phyloP scores from a whole-genome alignment of 2,329 filamentous ascomycete genomes.

The Colletotrichum spaethianum region DNA sequence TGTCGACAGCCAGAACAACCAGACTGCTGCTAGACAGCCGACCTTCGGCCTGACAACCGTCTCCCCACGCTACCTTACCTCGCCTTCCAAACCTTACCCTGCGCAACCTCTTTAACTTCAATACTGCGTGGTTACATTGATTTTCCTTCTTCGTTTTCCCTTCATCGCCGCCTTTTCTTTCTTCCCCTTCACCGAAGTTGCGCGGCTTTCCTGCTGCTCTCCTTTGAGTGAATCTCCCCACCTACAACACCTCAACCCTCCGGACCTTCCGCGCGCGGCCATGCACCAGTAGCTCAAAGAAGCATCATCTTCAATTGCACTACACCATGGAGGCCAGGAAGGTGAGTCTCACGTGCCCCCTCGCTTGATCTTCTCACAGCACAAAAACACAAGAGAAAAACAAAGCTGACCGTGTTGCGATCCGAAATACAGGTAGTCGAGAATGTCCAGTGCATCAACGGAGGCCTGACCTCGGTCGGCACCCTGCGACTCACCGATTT shows the following conservation, averaged over 20 bases:
- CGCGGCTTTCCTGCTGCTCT: constrained; percentile 29
- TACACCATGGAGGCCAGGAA: constrained; percentile 58
- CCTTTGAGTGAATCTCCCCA: constrained; percentile 23
- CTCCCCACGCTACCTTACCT: constrained; percentile 12
- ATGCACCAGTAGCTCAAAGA: constrained; percentile 39
- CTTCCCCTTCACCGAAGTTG: constrained; percentile 18
- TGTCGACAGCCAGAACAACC: constrained; percentile 20
- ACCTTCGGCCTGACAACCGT: constrained; percentile 16
- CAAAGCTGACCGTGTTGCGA: constrained; percentile 41
- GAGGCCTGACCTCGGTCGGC: constrained; percentile 69
- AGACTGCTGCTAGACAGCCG: not conserved
- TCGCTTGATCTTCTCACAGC: not conserved
- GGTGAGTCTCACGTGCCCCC: constrained; percentile 47
- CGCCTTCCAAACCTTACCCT: constrained; percentile 23
- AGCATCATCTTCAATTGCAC: constrained; percentile 34
- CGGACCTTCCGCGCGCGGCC: constrained; percentile 31
- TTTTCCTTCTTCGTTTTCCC: not conserved
- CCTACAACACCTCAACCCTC: constrained; percentile 14
- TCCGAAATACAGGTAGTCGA: constrained; percentile 61
- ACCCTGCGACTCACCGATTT: constrained; percentile 74
- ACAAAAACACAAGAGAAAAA: not conserved
- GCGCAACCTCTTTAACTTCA: constrained; percentile 16
- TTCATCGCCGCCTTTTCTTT: not conserved
- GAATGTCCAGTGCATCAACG: constrained; percentile 72
- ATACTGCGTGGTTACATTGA: constrained; percentile 8